These are phyloP conservation scores for Anthoceros angustus DNA, from an alignment of 225 moss, liverwort and hornwort genomes.

Conservation along the genomic window DNA sequence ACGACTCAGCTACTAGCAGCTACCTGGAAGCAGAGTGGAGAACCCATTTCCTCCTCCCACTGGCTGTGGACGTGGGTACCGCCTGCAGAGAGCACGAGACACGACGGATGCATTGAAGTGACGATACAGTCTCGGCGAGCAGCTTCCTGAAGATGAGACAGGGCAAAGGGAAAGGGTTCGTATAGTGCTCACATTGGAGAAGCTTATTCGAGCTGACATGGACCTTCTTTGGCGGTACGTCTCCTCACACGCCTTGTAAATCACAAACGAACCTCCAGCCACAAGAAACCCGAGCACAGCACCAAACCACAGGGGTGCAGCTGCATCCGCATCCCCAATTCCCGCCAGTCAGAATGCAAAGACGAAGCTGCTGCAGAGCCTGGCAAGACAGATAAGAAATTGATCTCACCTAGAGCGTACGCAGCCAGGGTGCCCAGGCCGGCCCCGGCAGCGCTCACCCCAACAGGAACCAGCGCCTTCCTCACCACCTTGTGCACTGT, in stretches of 20 bases:
- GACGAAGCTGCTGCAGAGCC: background rate
- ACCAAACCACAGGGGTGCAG: constrained; percentile 17
- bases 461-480: constrained; percentile 10
- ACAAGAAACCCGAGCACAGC: constrained; percentile 18
- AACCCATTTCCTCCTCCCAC: too few relatives aligned
- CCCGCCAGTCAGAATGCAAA: background rate
- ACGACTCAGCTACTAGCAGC: too few relatives aligned
- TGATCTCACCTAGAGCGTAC: constrained; percentile 11
- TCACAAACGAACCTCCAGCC: constrained; percentile 8
- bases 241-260: constrained; percentile 9
- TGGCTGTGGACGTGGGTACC: too few relatives aligned
- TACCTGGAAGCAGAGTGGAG: too few relatives aligned
- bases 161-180: too few relatives aligned
- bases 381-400: background rate
- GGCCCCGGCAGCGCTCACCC: constrained; percentile 10
- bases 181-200: too few relatives aligned
- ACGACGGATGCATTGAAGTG: too few relatives aligned
- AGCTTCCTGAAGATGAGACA: too few relatives aligned
- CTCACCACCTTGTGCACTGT: constrained; percentile 20
- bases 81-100: too few relatives aligned
- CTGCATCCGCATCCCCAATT: constrained; percentile 5
- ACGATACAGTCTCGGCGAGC: too few relatives aligned
- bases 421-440: constrained; percentile 12
- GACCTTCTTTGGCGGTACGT: background rate
- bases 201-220: background rate